These are phyloP conservation scores for Citrus mangshanensis DNA, from an alignment of 345 rosid species.

Conservation along the genomic window DNA sequence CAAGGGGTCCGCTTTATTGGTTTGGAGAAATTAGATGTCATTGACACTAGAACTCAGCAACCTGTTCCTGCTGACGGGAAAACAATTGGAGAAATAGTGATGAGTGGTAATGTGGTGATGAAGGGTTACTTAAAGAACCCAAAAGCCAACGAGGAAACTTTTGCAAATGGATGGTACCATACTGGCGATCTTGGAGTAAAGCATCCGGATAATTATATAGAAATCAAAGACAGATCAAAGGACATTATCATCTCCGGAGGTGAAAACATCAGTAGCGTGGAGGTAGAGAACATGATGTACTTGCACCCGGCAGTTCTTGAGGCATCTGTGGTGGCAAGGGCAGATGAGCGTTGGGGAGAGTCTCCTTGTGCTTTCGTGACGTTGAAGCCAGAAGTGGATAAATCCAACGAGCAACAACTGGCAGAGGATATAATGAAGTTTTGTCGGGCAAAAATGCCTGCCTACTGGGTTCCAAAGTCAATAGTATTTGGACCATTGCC, in stretches of 20 bases:
- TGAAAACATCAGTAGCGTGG: conserved; percentile 87
- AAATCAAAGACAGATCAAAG: conserved; percentile 83
- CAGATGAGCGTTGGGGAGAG: conserved; percentile 83
- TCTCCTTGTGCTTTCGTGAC: conserved; percentile 85
- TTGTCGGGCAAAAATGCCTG: conserved; percentile 60
- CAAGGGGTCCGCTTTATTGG: conserved; percentile 80
- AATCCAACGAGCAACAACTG: conserved; percentile 29
- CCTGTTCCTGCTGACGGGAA: conserved; percentile 82
- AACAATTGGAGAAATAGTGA: conserved; percentile 76
- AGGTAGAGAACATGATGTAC: conserved; percentile 65
- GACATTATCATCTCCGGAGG: conserved; percentile 91
- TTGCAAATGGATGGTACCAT: conserved; percentile 88
- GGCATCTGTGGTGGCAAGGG: conserved; percentile 81
- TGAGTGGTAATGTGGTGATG: conserved; percentile 80
- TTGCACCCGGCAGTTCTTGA: conserved; percentile 71
- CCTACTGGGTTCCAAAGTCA: conserved; percentile 83
- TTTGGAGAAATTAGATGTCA: conserved; percentile 70
- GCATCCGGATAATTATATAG: conserved; percentile 77
- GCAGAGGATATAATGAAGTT: conserved; percentile 67
- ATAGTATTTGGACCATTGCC: conserved; percentile 80
- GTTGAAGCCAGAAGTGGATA: conserved; percentile 49
- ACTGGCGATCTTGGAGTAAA: conserved; percentile 89
- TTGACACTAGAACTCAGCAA: conserved; percentile 55
- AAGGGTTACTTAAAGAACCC: conserved; percentile 85
- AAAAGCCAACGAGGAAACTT: conserved; percentile 65